Conservation (phyloP, 2,329 filamentous ascomycete species). For the Fusarium sp. region DNA sequence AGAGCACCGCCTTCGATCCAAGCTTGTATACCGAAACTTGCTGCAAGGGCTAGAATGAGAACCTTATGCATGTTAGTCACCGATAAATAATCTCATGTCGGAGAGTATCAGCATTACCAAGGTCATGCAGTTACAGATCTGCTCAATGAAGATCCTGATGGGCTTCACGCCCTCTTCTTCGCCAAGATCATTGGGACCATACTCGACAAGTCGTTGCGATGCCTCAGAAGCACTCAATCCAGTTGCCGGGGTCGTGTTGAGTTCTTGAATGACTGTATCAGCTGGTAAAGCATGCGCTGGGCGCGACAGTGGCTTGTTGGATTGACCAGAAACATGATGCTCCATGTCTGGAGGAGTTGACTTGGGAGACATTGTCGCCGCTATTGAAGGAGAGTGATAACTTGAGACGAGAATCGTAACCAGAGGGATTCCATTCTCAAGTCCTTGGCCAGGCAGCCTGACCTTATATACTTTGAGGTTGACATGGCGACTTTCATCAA, state of each 20-base stretch:
- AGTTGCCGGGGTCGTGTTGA: constrained; percentile 66
- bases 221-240: constrained; percentile 69
- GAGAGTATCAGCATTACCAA: constrained; percentile 56
- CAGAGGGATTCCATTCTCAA: background rate
- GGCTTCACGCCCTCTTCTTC: constrained; percentile 69
- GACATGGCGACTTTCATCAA: background rate
- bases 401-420: background rate
- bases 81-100: too few species aligned
- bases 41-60: constrained; percentile 66
- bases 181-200: constrained; percentile 73
- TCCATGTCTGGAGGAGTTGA: constrained; percentile 4
- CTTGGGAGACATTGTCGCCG: constrained; percentile 4
- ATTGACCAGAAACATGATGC: constrained; percentile 53
- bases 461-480: background rate
- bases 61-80: constrained; percentile 50
- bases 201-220: constrained; percentile 63
- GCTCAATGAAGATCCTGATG: constrained; percentile 71
- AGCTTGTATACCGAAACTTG: constrained; percentile 66
- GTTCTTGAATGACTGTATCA: constrained; percentile 64
- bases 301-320: constrained; percentile 64
- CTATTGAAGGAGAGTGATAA: background rate
- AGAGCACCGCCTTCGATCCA: constrained; percentile 72
- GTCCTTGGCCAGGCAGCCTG: background rate
- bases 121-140: constrained; percentile 77
- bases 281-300: constrained; percentile 73